Evolutionary conservation across 2,329 filamentous ascomycete species (phyloP), one percentile per base, ranked within the genome.

Genomic region (Colletotrichum spinosum): DNA sequence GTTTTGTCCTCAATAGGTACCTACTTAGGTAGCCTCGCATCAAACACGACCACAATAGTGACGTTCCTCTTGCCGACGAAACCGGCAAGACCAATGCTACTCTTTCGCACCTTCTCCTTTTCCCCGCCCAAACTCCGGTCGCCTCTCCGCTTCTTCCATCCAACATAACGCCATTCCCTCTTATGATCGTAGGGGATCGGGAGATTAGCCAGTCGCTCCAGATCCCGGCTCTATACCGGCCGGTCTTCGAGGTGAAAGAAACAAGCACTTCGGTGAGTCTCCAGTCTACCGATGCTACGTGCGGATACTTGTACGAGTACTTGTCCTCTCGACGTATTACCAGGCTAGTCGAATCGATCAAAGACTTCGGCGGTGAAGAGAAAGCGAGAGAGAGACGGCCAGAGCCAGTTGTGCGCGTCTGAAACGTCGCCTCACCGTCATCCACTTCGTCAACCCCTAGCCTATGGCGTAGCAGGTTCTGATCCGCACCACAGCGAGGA

Each of bases 161-260:
- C 45, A 58, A 58, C 55, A 44, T 50, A 58, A 51, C 55, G 46
- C 46, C 55, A 58, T 58, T 50, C 38, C 46, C 50, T 58, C 55
- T 58, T 58, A 58, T 45, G 46, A 51, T 58, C 45, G 25, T 25
- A 33, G 55, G 38, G 38, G 50, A 51, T 58, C 45, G 25, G 41
- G 55, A 58, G 55, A 58, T 58, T 46, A 51, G 34, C 55, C 46
- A 44, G 37, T 17, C n/a, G 55, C 55, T 8, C 46, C 55, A 58
- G 55, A 58, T 58, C 38, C 55, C 25, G 38, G 46, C 45, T 15
- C 45, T 46, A 12, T 25, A 42, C 25, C 25, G 25, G 25, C 25
- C 25, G 25, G 25, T 25, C 25, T 5, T 25, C 4, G 25, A 25
- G 25, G 25, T 25, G 25, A 25, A 25, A 25, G 17, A 25, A 25